Conservation (phyloP, 2,329 filamentous ascomycete genomes). For the Penicillium sp. region DNA sequence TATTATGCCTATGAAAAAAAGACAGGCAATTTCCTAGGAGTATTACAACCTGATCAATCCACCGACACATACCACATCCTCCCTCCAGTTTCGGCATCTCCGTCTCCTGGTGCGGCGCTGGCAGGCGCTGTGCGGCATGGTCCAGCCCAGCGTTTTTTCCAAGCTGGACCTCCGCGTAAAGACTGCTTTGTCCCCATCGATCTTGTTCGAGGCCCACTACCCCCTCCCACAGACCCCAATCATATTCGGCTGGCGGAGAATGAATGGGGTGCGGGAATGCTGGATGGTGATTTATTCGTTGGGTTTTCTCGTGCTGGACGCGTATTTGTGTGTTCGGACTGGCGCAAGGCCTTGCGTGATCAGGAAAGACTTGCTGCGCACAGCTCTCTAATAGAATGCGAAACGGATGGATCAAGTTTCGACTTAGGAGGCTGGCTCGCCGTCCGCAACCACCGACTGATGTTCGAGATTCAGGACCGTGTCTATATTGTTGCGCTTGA, state of each 20-base stretch:
- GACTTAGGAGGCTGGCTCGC: slow-evolving; percentile 46
- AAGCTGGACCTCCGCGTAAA: slow-evolving; percentile 18
- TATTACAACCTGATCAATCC: slow-evolving; percentile 33
- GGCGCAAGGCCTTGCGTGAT: slow-evolving; percentile 35
- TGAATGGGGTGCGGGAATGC: slow-evolving; percentile 47
- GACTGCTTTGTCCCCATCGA: slow-evolving; percentile 27
- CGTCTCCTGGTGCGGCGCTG: slow-evolving; percentile 15
- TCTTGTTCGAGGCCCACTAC: slow-evolving; percentile 24
- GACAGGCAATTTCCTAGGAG: slow-evolving; percentile 37
- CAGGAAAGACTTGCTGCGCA: slow-evolving; percentile 22
- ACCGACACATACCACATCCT: slow-evolving; percentile 34
- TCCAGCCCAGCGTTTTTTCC: slow-evolving; percentile 16
- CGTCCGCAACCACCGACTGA: slow-evolving; percentile 38
- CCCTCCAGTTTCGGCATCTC: slow-evolving; percentile 19
- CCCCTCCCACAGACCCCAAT: slow-evolving; percentile 17
- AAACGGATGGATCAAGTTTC: slow-evolving; percentile 38
- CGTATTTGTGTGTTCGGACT: slow-evolving; percentile 43
- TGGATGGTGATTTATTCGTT: slow-evolving; percentile 39
- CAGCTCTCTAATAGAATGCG: slow-evolving; percentile 39
- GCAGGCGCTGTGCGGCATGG: slow-evolving; percentile 20
- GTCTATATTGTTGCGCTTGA: slow-evolving; percentile 42
- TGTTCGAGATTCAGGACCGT: slow-evolving; percentile 43
- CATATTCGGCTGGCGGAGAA: slow-evolving; percentile 34
- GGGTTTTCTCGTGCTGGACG: slow-evolving; percentile 42
- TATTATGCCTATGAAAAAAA: slow-evolving; percentile 42